A percentile compares a stretch with the other conserved stretches of the same genome.
phyloP scores from a whole-genome alignment of 768 basidiomycete species.

The Coprinellus aureogranulatus region DNA sequence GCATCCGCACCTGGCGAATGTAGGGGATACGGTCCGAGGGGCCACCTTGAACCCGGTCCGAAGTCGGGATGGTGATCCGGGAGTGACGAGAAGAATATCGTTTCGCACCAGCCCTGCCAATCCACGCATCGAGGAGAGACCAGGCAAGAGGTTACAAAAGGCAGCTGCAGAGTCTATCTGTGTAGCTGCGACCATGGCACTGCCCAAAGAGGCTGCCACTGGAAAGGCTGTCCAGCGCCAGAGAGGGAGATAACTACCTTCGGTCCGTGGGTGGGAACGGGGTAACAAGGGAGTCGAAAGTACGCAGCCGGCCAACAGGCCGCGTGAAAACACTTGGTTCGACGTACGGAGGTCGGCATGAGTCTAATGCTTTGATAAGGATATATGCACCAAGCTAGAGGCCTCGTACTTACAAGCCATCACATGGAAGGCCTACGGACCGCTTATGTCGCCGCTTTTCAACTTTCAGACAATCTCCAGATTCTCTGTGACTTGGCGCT shows the following conservation, averaged over 20 bases:
- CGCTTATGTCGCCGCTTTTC: background rate
- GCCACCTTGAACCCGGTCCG: background rate
- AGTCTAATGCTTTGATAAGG: background rate
- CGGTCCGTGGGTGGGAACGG: too few relatives aligned
- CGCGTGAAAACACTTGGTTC: too few relatives aligned
- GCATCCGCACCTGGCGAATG: background rate
- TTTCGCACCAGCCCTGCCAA: too few relatives aligned
- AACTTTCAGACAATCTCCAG: slow-evolving; percentile 55
- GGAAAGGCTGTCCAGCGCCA: background rate
- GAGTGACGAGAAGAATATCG: too few relatives aligned
- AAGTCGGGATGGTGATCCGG: slow-evolving; percentile 2
- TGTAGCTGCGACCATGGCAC: background rate
- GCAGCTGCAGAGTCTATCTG: background rate
- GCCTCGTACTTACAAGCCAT: too few relatives aligned
- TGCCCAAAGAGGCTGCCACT: background rate
- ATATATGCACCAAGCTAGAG: background rate
- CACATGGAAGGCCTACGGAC: background rate
- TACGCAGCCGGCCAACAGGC: too few relatives aligned
- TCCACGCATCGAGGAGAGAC: background rate
- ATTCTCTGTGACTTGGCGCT: slow-evolving; percentile 68
- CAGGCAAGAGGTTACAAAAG: background rate
- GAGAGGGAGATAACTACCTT: too few relatives aligned
- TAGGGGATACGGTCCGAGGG: background rate
- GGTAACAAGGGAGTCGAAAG: too few relatives aligned
- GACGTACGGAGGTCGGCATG: too few relatives aligned